These are phyloP conservation scores for Stephania japonica DNA, from an alignment of 164 flowering plant species.

Conservation along the genomic window DNA sequence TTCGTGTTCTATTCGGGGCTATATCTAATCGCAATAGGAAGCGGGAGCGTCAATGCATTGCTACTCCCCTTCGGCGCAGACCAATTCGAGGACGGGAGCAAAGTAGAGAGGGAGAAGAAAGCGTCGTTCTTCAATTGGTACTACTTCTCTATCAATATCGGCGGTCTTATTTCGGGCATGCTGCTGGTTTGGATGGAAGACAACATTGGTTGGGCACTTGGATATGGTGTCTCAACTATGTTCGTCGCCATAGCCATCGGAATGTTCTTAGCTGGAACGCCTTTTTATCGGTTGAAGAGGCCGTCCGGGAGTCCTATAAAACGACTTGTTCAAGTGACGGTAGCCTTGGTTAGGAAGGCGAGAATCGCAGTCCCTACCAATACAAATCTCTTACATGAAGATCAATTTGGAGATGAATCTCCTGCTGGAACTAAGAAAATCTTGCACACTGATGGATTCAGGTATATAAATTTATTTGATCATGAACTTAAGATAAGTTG, in stretches of 20 bases:
- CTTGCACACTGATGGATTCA: not conserved
- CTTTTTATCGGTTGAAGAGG: slow-evolving; percentile 19
- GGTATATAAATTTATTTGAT: not conserved
- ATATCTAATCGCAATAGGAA: slow-evolving; percentile 7
- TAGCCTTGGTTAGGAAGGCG: slow-evolving; percentile 14
- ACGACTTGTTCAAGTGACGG: slow-evolving; percentile 18
- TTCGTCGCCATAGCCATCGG: slow-evolving; percentile 13
- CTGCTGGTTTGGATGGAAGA: slow-evolving; percentile 22
- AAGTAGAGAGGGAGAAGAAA: slow-evolving; percentile 5
- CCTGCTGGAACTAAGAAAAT: not conserved
- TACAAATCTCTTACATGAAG: slow-evolving; percentile 13
- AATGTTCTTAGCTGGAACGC: slow-evolving; percentile 21
- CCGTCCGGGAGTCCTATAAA: slow-evolving; percentile 30
- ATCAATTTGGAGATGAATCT: not conserved
- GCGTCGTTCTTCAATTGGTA: slow-evolving; percentile 21
- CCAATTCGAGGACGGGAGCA: slow-evolving; percentile 14
- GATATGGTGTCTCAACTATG: slow-evolving; percentile 22
- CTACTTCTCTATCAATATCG: slow-evolving; percentile 14
- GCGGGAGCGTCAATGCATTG: slow-evolving; percentile 20
- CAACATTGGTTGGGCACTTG: slow-evolving; percentile 24
- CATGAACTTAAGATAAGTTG: too few species aligned
- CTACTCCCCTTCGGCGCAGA: slow-evolving; percentile 22
- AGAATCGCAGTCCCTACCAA: slow-evolving; percentile 1
- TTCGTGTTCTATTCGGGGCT: not conserved
- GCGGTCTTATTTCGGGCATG: slow-evolving; percentile 14